These are phyloP conservation scores for Phytophthora melonis DNA, from an alignment of 352 stramenopile genomes.

Conservation along the genomic window DNA sequence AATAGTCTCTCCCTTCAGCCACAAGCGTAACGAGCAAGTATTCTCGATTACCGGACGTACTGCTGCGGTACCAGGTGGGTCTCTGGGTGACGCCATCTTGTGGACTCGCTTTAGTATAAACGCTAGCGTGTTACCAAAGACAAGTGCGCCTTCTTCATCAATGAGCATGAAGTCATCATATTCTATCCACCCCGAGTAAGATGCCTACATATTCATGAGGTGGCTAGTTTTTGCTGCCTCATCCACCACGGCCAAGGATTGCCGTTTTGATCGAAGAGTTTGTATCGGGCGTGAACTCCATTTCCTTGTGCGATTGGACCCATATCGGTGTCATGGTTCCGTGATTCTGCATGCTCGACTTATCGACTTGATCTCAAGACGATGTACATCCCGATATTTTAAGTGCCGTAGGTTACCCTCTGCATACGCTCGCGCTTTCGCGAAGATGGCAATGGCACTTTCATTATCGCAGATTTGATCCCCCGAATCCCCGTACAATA, in stretches of 20 bases:
- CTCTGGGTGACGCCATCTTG: no score
- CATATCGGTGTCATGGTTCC: neutral
- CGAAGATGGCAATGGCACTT: constrained; percentile 5
- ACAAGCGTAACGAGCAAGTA: no score
- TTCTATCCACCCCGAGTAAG: neutral
- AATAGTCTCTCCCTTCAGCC: no score
- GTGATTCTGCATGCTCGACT: neutral
- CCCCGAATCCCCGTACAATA: neutral
- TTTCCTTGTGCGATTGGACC: constrained; percentile 5
- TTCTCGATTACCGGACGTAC: no score
- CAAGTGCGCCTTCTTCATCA: neutral
- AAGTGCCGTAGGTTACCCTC: neutral
- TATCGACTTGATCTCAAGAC: neutral
- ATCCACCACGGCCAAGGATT: neutral
- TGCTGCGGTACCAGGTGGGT: no score
- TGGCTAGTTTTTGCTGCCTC: neutral
- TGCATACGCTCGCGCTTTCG: neutral
- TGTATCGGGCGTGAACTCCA: neutral
- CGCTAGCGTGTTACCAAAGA: neutral
- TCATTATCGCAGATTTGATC: constrained; percentile 17
- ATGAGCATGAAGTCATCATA: neutral
- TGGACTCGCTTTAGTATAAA: neutral
- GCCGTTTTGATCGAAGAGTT: neutral
- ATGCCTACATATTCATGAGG: neutral
- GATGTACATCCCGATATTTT: neutral